phyloP scores from a whole-genome alignment of 2,329 filamentous ascomycete genomes.

The Clarireedia paspali region DNA sequence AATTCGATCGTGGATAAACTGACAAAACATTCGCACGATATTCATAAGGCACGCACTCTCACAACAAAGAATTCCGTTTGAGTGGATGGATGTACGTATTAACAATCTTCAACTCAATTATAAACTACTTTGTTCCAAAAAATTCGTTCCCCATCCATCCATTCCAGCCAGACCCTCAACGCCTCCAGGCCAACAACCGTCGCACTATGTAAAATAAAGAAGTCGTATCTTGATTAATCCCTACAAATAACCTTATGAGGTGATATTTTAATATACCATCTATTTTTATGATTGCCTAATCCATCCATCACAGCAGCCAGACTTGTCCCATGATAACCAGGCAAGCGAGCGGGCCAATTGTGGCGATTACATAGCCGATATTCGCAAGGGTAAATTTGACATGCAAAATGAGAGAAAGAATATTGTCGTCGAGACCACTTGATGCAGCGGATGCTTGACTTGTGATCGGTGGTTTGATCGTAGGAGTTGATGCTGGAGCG shows the following conservation, averaged over 20 bases:
- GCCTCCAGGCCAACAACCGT: too few relatives aligned
- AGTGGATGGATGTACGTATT: too few relatives aligned
- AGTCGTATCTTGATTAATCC: background rate
- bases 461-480: constrained; percentile 3
- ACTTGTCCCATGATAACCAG: constrained; percentile 5
- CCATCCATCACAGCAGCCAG: constrained; percentile 1
- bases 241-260: background rate
- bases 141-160: too few relatives aligned
- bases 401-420: background rate
- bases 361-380: background rate
- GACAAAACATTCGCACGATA: too few relatives aligned
- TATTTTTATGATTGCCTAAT: background rate
- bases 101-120: too few relatives aligned
- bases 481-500: background rate
- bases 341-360: background rate
- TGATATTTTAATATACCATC: background rate
- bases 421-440: constrained; percentile 1
- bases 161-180: too few relatives aligned
- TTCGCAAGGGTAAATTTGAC: background rate
- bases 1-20: too few relatives aligned
- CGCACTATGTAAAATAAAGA: too few relatives aligned
- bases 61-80: too few relatives aligned
- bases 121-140: too few relatives aligned
- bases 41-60: too few relatives aligned
- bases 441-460: constrained; percentile 7